Base-by-base conservation (phyloP, 441 rosid genomes). In the Adansonia gregorii region DNA sequence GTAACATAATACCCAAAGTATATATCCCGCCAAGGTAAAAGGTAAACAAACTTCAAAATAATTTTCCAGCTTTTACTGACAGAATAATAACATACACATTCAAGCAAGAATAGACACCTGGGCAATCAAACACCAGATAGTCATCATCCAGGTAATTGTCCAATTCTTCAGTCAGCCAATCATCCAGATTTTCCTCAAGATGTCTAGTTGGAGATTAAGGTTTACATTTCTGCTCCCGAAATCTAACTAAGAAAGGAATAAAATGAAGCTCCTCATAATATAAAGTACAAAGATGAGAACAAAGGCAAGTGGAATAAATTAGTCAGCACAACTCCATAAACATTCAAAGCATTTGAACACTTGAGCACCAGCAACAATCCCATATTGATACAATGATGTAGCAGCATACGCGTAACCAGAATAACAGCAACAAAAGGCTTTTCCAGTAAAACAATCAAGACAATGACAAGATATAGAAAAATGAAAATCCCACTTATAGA, bases 141-240 rank as follows among this genome's bases (percentile, higher is more conserved):
- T 86, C 89, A 19, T 86, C 90, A 8, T 95, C 99, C 87, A 89
- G 48, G 87, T 89, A 93, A 84, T 91, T 88, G 58, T 93, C 98
- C 88, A 93, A 78, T 83, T 93, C 97, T 82, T 92, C 99, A 11
- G 88, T 79, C 73, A 95, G 79, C 97, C 99, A 95, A 67, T 85
- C 92, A 83, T 95, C 97, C 73, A 93, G 79, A 83, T 84, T 95
- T 76, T 85, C 90, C 83, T 92, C 97, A 59, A 95, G 93, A 76
- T 91, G 88, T 82, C 98, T 95, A 80, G 14, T 74, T 76, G 54
- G 41, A 52, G 46, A 81, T 87, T 83, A 89, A 88, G 88, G 90
- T 20, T 67, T 8, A 76, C 43, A 39, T 75, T 73, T 46, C 22
- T 24, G 2, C 46, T 48, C 61, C 48, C 15, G 8, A 20, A 70